Base-by-base conservation (phyloP, 768 basidiomycete species). In the Harrya chromipes region DNA sequence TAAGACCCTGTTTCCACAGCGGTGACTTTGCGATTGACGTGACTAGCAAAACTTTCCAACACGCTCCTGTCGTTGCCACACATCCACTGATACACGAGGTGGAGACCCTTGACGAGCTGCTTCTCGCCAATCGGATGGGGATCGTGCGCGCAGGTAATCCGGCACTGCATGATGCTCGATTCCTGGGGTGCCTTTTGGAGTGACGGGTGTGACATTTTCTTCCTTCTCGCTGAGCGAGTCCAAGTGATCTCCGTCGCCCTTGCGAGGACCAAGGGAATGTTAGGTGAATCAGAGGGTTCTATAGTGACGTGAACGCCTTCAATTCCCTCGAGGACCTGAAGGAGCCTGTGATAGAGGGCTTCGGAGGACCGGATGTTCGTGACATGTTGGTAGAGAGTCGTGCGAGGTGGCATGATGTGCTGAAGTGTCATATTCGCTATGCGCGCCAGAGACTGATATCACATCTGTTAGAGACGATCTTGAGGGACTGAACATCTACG, bases 31-130 rank as follows among this genome's bases (percentile, higher is more conserved):
- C 79, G 72, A 41, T 72, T 74, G 20, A 88, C 67, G 72, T 90
- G 87, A 52, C 79, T 79, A 19, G 74, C 74, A 54, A 91, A 85
- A 35, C 84, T 80, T 59, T 88, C 85, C 40, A 85, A 84, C 44
- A 85, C 40, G 0, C 54, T 54, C 37, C 84, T 62, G 24, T 89
- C 81, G 23, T 50, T 61, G 0, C 90, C 90, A 43, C 70, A 70
- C 19, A 83, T 59, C 89, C 90, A 90, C 29, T 78, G 73, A 52
- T 80, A 81, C 45, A 77, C 71, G 4, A 65, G 49, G 38, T 58
- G 47, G 19, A 21, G 35, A 33, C 50, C 37, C 38, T 24, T 31
- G 43, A 12, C 7, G 36, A 33, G 50, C 34, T 47, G 46, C 49
- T 51, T 53, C 36, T 48, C 60, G 11, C 36, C 44, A 35, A 23